Percentiles rank a stretch among this genome's conserved stretches.
phyloP scores from a whole-genome alignment of 2,329 filamentous ascomycete species.

The Epichloe glyceriae region DNA sequence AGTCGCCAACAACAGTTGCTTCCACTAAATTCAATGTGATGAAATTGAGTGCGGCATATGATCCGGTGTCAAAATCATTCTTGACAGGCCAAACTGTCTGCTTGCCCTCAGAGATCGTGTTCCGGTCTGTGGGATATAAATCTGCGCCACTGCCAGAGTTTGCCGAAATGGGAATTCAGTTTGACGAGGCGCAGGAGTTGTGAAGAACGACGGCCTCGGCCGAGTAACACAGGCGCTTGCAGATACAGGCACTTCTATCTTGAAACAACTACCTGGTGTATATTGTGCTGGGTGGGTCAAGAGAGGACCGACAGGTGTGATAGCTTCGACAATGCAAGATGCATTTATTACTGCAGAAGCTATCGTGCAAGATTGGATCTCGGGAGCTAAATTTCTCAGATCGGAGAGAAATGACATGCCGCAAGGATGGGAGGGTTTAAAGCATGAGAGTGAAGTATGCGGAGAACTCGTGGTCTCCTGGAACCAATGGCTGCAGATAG shows the following conservation, averaged over 20 bases:
- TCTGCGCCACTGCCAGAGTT: constrained; percentile 68
- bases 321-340: constrained; percentile 91
- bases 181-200: constrained; percentile 58
- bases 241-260: constrained; percentile 19
- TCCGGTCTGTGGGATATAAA: constrained; percentile 92
- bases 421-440: constrained; percentile 67
- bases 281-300: constrained; percentile 98
- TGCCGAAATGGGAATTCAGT: constrained; percentile 58
- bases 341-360: constrained; percentile 82
- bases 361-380: constrained; percentile 64
- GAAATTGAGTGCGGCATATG: constrained; percentile 40
- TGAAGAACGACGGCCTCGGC: constrained; percentile 71
- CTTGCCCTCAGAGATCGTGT: constrained; percentile 59
- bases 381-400: constrained; percentile 27
- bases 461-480: constrained; percentile 58
- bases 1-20: constrained; percentile 38
- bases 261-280: constrained; percentile 48
- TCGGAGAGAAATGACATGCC: not conserved
- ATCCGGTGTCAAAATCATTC: constrained; percentile 33
- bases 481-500: constrained; percentile 76
- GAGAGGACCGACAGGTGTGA: constrained; percentile 84
- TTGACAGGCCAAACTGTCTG: constrained; percentile 35
- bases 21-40: constrained; percentile 56
- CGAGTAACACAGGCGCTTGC: constrained; percentile 39
- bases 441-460: constrained; percentile 38